Base-by-base conservation (phyloP, 441 rosid species). In the Pelargonium myrrhifolium region DNA sequence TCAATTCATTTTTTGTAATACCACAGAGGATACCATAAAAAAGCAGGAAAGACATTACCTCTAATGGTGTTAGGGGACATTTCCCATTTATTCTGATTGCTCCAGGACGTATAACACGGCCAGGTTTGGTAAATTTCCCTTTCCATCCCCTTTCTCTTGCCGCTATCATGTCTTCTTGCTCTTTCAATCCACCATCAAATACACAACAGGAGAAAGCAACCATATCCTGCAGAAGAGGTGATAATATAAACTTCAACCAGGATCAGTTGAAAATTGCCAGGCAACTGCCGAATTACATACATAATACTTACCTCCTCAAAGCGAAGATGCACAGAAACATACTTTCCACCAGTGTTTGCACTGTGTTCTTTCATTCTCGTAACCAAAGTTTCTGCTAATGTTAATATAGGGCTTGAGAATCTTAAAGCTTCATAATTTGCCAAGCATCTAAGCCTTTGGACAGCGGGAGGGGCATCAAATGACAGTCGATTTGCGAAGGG, bases 161-260 rank as follows among this genome's bases (percentile, higher is more conserved):
- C 42, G 89, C 96, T 65, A 72, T 76, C 99, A 95, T 95, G 73
- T 92, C 98, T 78, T 69, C 72, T 70, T 76, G 86, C 87, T 95
- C 99, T 77, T 88, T 84, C 74, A 74, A 81, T 62, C 97, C 97
- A 62, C 99, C 98, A 80, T 90, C 99, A 86, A 90, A 95, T 67
- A 95, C 80, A 74, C 99, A 95, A 76, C 99, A 95, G 72, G 99
- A 95, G 82, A 95, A 95, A 81, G 99, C 99, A 78, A 95, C 99
- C 99, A 95, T 92, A 81, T 95, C 99, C 99, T 95, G 85, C 65
- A 69, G 28, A 78, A 49, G 47, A 26, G 67, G 47, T n/a, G 35
- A 64, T 15, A 49, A 67, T 61, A 65, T 55, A 20, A 9, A 69
- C 74, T 45, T 22, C 51, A 47, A 51, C 31, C 59, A 71, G 58